Conservation (phyloP, 1,139 yeast genomes). For the Waltiozyma sp. region DNA sequence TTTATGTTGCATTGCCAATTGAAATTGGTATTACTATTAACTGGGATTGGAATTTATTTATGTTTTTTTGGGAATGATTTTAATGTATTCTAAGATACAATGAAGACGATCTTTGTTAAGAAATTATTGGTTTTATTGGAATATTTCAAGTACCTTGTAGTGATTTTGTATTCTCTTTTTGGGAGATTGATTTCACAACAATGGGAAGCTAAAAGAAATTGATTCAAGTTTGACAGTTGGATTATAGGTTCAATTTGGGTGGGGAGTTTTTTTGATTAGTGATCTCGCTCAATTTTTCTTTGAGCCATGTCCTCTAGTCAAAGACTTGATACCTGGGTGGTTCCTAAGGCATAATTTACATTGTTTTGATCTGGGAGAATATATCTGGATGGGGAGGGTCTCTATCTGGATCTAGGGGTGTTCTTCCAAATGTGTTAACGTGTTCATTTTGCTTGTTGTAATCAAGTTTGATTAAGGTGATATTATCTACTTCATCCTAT, state of each 20-base stretch:
- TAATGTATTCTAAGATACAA: constrained; percentile 1
- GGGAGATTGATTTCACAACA: not conserved
- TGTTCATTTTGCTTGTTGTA: not conserved
- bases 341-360: not conserved
- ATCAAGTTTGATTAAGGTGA: not conserved
- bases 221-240: not conserved
- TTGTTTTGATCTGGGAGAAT: not conserved
- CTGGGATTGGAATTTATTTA: not conserved
- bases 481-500: not conserved
- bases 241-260: not conserved
- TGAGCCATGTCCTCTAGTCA: no score
- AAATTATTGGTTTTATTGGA: not conserved
- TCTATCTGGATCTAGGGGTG: no score
- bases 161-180: not conserved
- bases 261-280: not conserved
- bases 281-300: no score
- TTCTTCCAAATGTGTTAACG: no score
- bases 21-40: not conserved
- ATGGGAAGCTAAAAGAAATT: constrained; percentile 1
- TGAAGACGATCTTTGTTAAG: not conserved
- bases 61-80: not conserved
- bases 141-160: not conserved
- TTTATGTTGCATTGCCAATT: not conserved
- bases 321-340: not conserved
- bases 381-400: no score